phyloP scores from a whole-genome alignment of 1,139 yeast species.

The Debaryomyces sp. region DNA sequence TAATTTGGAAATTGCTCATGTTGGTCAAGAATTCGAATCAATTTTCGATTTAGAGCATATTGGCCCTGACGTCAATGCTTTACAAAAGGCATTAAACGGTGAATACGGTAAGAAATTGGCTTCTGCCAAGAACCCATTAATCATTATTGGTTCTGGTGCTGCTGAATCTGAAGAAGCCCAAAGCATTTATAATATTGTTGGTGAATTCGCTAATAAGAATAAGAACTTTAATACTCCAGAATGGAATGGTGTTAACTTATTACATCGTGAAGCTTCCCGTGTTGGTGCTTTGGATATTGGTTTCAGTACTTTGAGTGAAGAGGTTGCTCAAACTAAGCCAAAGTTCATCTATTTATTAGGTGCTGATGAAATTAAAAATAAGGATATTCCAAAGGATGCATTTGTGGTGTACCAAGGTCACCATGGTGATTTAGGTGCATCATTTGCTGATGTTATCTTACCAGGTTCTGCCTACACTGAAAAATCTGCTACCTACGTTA shows the following conservation, averaged over 20 bases:
- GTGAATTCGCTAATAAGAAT: constrained; percentile 63
- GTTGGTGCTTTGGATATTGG: constrained; percentile 88
- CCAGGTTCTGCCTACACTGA: constrained; percentile 93
- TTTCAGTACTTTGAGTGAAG: constrained; percentile 60
- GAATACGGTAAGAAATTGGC: constrained; percentile 70
- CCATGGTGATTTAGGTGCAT: constrained; percentile 90
- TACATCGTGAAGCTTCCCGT: constrained; percentile 87
- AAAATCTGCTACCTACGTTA: constrained; percentile 84
- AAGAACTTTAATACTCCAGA: constrained; percentile 65
- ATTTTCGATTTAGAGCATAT: constrained; percentile 69
- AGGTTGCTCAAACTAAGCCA: constrained; percentile 55
- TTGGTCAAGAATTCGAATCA: constrained; percentile 79
- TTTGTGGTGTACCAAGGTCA: constrained; percentile 92
- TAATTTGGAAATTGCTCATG: constrained; percentile 64
- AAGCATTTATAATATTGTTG: constrained; percentile 63
- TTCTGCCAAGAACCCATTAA: constrained; percentile 72
- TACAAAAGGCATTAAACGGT: constrained; percentile 65
- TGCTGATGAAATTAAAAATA: constrained; percentile 76
- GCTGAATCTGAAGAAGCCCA: constrained; percentile 68
- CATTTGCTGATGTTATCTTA: constrained; percentile 82
- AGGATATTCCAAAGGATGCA: constrained; percentile 80
- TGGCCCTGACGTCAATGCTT: constrained; percentile 63
- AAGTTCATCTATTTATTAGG: constrained; percentile 81
- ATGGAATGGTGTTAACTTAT: constrained; percentile 83
- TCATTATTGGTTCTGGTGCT: constrained; percentile 82